Base-by-base conservation (phyloP, 345 rosid species). In the Corchorus olitorius region DNA sequence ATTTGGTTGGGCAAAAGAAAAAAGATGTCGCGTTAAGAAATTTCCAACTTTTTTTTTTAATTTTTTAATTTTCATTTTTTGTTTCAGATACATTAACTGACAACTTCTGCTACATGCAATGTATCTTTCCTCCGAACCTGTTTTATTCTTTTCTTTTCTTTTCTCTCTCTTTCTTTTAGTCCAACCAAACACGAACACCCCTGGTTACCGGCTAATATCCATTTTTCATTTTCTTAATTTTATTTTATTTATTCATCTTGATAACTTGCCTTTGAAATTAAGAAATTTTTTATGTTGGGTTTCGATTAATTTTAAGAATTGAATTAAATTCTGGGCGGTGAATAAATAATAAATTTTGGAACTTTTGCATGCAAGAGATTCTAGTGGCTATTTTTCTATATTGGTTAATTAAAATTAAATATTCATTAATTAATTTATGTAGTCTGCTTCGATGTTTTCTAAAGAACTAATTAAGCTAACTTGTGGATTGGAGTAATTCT, bases 71-170 rank as follows among this genome's bases (percentile, higher is more conserved):
- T 49, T 33, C 49, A 27, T 7, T 15, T 69, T 69, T 33, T 49
- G 20, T 15, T 49, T 49, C 63, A 82, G 86, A 81, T 82, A 65
- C 88, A 82, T 84, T 74, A 69, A 76, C 82, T 67, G 73, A 76
- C 80, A 78, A 20, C 81, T 59, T 58, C 79, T 6, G 53, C 74
- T 19, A 69, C 78, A 81, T 88, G 89, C 91, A 88, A 73, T 86
- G 91, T 72, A 88, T 82, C 78, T 80, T 70, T 65, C 64, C 70
- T 33, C 13, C 49, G 41, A 73, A 60, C 55, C 20, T 58, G 67
- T 78, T 85, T 73, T 65, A 14, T 33, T 68, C 14, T 27, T 45
- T 65, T 66, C 37, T 17, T 46, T 46, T 49, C 12, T 54, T 35
- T 76, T 77, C 79, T 60, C 7, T 55, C 66, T 49, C 48, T 33